Evolutionary conservation across 208 protist species (phyloP).

Genomic region (Acanthamoeba royreba): DNA sequence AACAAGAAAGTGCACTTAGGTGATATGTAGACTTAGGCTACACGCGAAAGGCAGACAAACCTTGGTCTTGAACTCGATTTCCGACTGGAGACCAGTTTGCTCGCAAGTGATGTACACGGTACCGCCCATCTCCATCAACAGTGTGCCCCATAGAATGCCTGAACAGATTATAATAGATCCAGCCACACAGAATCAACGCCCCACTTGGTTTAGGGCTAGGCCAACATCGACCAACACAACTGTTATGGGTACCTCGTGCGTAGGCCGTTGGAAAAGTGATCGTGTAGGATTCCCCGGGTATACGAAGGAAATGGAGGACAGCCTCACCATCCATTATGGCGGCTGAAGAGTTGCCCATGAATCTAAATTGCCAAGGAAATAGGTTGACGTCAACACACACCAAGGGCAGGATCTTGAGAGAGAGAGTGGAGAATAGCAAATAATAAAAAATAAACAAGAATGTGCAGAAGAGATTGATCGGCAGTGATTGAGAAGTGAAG

Average conservation of each 20-base stretch:
- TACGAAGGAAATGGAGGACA: constrained; percentile 44
- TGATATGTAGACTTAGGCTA: not conserved
- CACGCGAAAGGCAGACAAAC: not conserved
- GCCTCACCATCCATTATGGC: constrained; percentile 58
- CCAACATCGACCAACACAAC: not conserved
- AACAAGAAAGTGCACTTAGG: not conserved
- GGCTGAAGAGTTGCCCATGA: constrained; percentile 77
- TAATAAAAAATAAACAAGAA: not conserved
- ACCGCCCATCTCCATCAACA: constrained; percentile 78
- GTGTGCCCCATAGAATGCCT: constrained; percentile 70
- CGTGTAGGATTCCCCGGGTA: constrained; percentile 72
- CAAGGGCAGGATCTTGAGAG: not conserved
- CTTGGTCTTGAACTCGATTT: constrained; percentile 81
- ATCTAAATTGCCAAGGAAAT: constrained; percentile 43
- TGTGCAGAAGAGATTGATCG: not conserved
- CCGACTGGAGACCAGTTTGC: constrained; percentile 59
- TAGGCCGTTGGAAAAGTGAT: constrained; percentile 77
- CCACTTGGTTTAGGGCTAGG: not conserved
- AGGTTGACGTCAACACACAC: not conserved
- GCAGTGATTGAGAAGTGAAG: not conserved
- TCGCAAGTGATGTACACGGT: constrained; percentile 69
- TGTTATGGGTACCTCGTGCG: constrained; percentile 63
- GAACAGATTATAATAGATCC: too few relatives aligned
- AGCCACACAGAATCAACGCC: not conserved
- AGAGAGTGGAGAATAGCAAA: not conserved